phyloP scores from a whole-genome alignment of 345 rosid genomes.

The Heritiera fomes region DNA sequence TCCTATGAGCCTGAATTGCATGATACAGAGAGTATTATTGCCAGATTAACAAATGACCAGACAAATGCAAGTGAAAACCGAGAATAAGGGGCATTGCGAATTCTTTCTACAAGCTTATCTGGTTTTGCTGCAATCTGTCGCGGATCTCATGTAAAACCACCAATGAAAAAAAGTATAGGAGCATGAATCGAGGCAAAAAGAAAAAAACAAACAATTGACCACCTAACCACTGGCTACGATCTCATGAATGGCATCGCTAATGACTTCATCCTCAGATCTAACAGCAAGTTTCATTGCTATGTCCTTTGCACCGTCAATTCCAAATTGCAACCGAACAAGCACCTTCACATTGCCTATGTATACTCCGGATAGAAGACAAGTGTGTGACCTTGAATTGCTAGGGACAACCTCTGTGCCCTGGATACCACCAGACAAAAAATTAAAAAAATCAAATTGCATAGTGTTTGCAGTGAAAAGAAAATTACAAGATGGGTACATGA shows the following conservation, averaged over 20 bases:
- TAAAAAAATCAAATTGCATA: neutral
- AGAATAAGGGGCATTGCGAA: neutral
- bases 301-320: constrained; percentile 75
- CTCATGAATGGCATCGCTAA: constrained; percentile 86
- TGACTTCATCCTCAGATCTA: constrained; percentile 73
- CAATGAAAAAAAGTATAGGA: neutral
- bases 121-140: constrained; percentile 19
- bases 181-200: neutral
- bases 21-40: neutral
- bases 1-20: neutral
- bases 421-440: neutral
- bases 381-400: constrained; percentile 91
- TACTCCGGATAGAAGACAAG: constrained; percentile 86
- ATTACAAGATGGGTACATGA: neutral
- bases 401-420: constrained; percentile 89
- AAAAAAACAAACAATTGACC: neutral
- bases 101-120: constrained; percentile 21
- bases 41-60: neutral
- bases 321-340: constrained; percentile 80
- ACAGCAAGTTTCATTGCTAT: constrained; percentile 90
- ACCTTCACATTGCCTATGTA: constrained; percentile 83
- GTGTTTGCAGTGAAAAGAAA: neutral
- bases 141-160: constrained; percentile 1
- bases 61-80: constrained; percentile 15
- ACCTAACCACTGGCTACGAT: constrained; percentile 78